Evolutionary conservation across 2,329 filamentous ascomycete species (phyloP).

Genomic region (Nemania sp.): DNA sequence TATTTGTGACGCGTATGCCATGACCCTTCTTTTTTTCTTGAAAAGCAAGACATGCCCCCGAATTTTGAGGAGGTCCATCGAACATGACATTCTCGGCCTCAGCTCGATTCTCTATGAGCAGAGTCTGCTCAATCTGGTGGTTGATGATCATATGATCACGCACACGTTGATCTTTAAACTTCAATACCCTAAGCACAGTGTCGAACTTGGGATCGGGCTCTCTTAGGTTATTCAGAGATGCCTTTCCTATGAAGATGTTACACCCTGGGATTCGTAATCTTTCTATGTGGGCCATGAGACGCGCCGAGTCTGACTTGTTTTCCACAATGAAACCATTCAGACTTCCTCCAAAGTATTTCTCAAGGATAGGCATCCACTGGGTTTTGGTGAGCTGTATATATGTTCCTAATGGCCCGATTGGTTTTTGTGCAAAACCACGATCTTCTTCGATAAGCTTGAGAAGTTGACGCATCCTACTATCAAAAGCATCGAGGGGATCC

Average conservation of each 20-base stretch:
- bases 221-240: constrained; percentile 65
- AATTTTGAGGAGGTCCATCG: constrained; percentile 73
- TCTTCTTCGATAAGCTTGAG: constrained; percentile 78
- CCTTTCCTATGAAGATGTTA: constrained; percentile 73
- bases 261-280: constrained; percentile 60
- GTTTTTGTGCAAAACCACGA: constrained; percentile 73
- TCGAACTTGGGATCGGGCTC: constrained; percentile 80
- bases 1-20: constrained; percentile 68
- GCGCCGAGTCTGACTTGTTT: constrained; percentile 78
- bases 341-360: constrained; percentile 76
- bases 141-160: constrained; percentile 87
- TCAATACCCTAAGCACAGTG: constrained; percentile 83
- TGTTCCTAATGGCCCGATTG: constrained; percentile 85
- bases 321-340: constrained; percentile 86
- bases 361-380: constrained; percentile 85
- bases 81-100: constrained; percentile 79
- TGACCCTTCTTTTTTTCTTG: constrained; percentile 70
- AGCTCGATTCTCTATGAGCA: constrained; percentile 76
- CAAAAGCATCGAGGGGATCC: constrained; percentile 73
- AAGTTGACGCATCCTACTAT: constrained; percentile 70
- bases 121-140: constrained; percentile 83
- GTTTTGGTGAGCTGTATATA: constrained; percentile 82
- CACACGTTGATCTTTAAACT: constrained; percentile 83
- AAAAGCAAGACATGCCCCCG: constrained; percentile 77
- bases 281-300: constrained; percentile 74